phyloP scores from a whole-genome alignment of 2,329 filamentous ascomycete species.

The Balansia obtecta region DNA sequence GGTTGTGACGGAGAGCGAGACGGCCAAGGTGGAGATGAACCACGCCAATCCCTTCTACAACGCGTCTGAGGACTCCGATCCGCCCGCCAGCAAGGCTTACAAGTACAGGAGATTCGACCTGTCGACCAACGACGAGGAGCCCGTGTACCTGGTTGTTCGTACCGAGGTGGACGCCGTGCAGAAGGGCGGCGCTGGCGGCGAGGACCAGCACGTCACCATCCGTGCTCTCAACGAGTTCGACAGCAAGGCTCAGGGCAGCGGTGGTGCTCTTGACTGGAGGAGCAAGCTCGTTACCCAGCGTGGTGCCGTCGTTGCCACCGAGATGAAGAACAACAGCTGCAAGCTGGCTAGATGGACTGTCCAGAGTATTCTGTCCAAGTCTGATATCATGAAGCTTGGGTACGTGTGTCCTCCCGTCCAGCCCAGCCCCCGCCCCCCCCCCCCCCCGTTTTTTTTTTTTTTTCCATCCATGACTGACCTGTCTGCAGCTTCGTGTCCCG shows the following conservation, averaged over 20 bases:
- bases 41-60: slow-evolving; percentile 98
- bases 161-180: slow-evolving; percentile 92
- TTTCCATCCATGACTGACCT: slow-evolving; percentile 17
- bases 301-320: slow-evolving; percentile 92
- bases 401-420: too few relatives aligned
- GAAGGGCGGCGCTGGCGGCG: slow-evolving; percentile 85
- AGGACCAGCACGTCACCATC: slow-evolving; percentile 83
- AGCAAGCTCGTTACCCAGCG: slow-evolving; percentile 88
- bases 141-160: slow-evolving; percentile 82
- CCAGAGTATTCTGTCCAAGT: slow-evolving; percentile 90
- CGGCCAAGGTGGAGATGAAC: slow-evolving; percentile 67
- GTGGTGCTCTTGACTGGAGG: slow-evolving; percentile 93
- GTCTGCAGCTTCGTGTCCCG: slow-evolving; percentile 76
- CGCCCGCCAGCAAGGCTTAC: slow-evolving; percentile 92
- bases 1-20: slow-evolving; percentile 73
- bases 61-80: slow-evolving; percentile 80
- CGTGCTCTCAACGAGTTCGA: slow-evolving; percentile 99
- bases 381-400: slow-evolving; percentile 98
- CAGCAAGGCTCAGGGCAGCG: slow-evolving; percentile 90
- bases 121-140: slow-evolving; percentile 87
- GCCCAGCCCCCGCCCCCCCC: too few relatives aligned
- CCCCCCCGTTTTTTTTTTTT: too few relatives aligned
- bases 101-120: slow-evolving; percentile 97
- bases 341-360: slow-evolving; percentile 97
- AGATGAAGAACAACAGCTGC: slow-evolving; percentile 99